phyloP scores from a whole-genome alignment of 1,139 yeast genomes.

The Scheffersomyces stambukii region DNA sequence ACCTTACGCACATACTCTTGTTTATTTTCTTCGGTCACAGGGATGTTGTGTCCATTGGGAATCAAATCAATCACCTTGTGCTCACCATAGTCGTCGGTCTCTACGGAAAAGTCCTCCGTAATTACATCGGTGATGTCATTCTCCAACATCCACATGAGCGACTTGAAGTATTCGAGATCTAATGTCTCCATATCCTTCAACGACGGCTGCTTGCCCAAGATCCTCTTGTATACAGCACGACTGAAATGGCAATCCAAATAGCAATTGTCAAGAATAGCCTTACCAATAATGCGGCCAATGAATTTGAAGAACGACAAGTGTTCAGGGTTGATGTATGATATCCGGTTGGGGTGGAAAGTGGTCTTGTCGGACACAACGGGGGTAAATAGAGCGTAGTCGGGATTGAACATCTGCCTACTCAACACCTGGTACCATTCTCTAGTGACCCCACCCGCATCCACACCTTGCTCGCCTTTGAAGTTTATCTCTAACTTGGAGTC shows the following conservation, averaged over 20 bases:
- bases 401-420: constrained; percentile 93
- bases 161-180: constrained; percentile 89
- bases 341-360: constrained; percentile 92
- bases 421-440: constrained; percentile 97
- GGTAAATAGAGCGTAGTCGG: constrained; percentile 88
- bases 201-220: constrained; percentile 76
- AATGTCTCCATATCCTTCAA: constrained; percentile 93
- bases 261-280: constrained; percentile 85
- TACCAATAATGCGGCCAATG: constrained; percentile 91
- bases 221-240: constrained; percentile 87
- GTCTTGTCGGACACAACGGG: constrained; percentile 93
- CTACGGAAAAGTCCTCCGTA: constrained; percentile 93
- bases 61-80: constrained; percentile 74
- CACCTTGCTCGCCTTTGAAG: constrained; percentile 92
- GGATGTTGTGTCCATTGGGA: constrained; percentile 76
- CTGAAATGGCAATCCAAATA: constrained; percentile 93
- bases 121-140: constrained; percentile 95
- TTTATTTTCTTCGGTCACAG: constrained; percentile 89
- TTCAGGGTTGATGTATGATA: constrained; percentile 90
- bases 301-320: constrained; percentile 91
- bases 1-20: constrained; percentile 82
- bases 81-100: constrained; percentile 92
- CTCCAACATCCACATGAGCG: constrained; percentile 93
- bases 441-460: constrained; percentile 98
- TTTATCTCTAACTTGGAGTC: constrained; percentile 70